Percentiles rank a stretch among this genome's conserved stretches.
These are phyloP conservation scores for Verticillium isaacii DNA, from an alignment of 2,329 filamentous ascomycete genomes.

Conservation along the genomic window DNA sequence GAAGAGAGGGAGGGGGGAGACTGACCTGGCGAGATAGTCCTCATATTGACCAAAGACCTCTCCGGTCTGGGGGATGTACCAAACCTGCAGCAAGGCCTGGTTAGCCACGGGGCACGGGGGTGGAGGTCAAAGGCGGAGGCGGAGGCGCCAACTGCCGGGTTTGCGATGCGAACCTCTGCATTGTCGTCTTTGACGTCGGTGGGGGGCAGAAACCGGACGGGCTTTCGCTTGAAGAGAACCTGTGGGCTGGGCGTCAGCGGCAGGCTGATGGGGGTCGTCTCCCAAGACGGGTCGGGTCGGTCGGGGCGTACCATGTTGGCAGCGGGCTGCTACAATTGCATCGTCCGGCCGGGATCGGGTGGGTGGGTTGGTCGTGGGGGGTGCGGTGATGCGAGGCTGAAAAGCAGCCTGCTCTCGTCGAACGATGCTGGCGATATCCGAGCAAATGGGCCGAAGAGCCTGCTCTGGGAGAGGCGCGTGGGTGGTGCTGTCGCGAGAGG, in stretches of 20 bases:
- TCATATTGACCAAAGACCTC: conserved; percentile 90
- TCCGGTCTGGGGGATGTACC: conserved; percentile 83
- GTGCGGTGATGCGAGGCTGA: conserved; percentile 34
- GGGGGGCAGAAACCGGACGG: conserved; percentile 73
- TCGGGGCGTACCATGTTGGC: conserved; percentile 28
- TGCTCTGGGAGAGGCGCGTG: conserved; percentile 3
- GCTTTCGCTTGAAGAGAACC: conserved; percentile 96
- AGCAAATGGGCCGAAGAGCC: neutral
- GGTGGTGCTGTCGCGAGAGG: conserved; percentile 1
- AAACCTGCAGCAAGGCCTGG: conserved; percentile 58
- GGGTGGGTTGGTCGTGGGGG: conserved; percentile 1
- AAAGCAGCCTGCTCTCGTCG: conserved; percentile 25
- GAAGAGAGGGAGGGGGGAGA: neutral
- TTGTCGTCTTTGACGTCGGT: conserved; percentile 75
- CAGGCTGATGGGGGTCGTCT: neutral
- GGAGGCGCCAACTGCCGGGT: neutral
- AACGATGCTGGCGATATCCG: neutral
- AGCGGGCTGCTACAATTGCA: conserved; percentile 12
- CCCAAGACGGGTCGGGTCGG: neutral
- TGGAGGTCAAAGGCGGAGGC: neutral
- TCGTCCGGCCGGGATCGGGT: conserved; percentile 4
- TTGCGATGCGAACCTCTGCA: conserved; percentile 61
- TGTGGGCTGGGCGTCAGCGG: conserved; percentile 31
- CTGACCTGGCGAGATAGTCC: conserved; percentile 77
- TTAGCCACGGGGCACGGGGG: neutral